phyloP scores from a whole-genome alignment of 2,329 filamentous ascomycete species.

The Arthrobotrys conoides region DNA sequence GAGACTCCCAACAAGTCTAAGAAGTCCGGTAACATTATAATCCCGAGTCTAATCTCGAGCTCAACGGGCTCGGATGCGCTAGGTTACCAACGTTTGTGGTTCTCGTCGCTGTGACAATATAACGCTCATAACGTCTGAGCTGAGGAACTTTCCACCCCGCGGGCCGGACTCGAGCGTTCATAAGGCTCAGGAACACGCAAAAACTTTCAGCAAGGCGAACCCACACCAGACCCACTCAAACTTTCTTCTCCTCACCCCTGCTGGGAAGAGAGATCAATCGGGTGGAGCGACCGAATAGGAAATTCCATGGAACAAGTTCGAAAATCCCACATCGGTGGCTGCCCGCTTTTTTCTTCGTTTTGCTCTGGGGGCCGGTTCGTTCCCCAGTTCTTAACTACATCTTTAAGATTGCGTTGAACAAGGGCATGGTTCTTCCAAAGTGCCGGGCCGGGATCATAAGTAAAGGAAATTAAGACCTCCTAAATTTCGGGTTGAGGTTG shows the following conservation, averaged over 20 bases:
- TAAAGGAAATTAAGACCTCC: constrained; percentile 59
- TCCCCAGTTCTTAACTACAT: constrained; percentile 20
- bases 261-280: constrained; percentile 11
- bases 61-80: not conserved
- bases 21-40: not conserved
- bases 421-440: constrained; percentile 48
- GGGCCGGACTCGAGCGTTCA: not conserved
- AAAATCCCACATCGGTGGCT: constrained; percentile 39
- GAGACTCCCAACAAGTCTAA: constrained; percentile 18
- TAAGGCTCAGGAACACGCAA: not conserved
- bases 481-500: constrained; percentile 43
- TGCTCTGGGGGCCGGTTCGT: constrained; percentile 22
- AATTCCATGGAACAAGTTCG: constrained; percentile 57
- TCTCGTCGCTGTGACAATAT: not conserved
- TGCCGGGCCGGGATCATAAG: constrained; percentile 43
- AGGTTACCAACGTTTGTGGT: not conserved
- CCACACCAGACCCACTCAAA: not conserved
- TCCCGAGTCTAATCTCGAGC: constrained; percentile 1
- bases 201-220: constrained; percentile 5
- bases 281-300: constrained; percentile 42
- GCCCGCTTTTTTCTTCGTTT: constrained; percentile 44
- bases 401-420: constrained; percentile 58
- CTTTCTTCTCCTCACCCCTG: constrained; percentile 1
- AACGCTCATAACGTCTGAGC: not conserved
- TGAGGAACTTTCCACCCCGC: not conserved